Evolutionary conservation across 805 yeast genomes (phyloP), one percentile per base, ranked within the genome.

Genomic region (Hanseniaspora guilliermondii): DNA sequence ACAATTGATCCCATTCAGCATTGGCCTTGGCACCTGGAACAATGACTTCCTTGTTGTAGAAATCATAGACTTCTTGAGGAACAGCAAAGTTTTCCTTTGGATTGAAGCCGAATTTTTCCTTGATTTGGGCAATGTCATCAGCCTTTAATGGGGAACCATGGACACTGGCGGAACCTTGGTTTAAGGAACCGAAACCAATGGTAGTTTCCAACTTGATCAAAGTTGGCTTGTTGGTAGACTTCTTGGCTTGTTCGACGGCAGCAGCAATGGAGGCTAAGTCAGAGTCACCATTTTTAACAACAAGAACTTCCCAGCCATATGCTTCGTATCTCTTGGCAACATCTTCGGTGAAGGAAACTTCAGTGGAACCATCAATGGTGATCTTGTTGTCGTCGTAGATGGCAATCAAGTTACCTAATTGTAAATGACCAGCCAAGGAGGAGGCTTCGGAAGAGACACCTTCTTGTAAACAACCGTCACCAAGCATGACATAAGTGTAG

Each of bases 401-500:
- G 58, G 91, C 88, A 71, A 91, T 87, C 75, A 91, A 80, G 76
- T 89, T 89, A 70, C 85, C 86, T 70, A 91, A 81, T 76, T 87
- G 78, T 71, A 91, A 77, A 74, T 91, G 98, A 66, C 98, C 98
- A 60, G 98, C 98, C 58, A 89, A 73, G 37, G 98, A 91, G 62
- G 79, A 78, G 56, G 96, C 93, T 77, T 91, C 98, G 57, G 93
- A 80, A 58, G 96, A 78, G 59, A 91, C 87, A 79, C 98, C 98
- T 77, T 91, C 98, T 88, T 83, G 84, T 76, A 91, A 77, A 76
- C 98, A 91, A 64, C 97, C 98, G 65, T 91, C 98, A 75, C 98
- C 98, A 58, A 89, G 73, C 75, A 91, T 81, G 62, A 72, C 71
- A 73, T 81, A 91, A 59, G 88, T 81, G 78, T 75, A 79, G 70